Evolutionary conservation across 495 filamentous ascomycete species (phyloP), one percentile per base, ranked within the genome.

Genomic region (Aspergillus bertholletiae): DNA sequence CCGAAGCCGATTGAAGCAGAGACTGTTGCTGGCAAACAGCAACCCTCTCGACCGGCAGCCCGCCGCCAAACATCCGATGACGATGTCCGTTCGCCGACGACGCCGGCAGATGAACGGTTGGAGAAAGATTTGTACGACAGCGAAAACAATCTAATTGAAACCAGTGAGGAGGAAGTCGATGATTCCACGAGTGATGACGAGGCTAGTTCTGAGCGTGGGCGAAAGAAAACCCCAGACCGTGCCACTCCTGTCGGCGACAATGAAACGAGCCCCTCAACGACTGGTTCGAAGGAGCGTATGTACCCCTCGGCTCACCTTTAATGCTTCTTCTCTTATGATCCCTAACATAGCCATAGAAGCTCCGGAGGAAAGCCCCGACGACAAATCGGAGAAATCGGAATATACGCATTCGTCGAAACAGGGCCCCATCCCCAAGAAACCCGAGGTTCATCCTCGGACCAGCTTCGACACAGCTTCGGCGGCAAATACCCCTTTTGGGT

Each of bases 401-500:
- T 45, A 58, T 44, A 46, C 46, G 20, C 58, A 61, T 24, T 60
- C 62, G 21, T 30, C 59, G 32, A 65, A 65, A 30, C 55, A 39
- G 41, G 62, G 59, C 18, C 58, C 62, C 4, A 32, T 69, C 9
- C 59, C 60, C 24, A 84, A 79, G 55, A 89, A 83, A 54, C 71
- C 82, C 17, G 81, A 83, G 2, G 84, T 97, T 9, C 93, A 93
- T 69, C 94, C 91, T 2, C 79, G 79, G 22, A 93, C 88, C 9
- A 91, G 83, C 59, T 96, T 87, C 63, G 93, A 96, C 26, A 77
- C 82, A 5, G 72, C 79, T 17, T 91, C 89, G 0, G 85, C 82
- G 3, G 71, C 80, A 4, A 85, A 85, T 23, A 96, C 90, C 1
- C 90, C 93, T 1, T 80, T 90, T 35, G 87, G 87, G 51, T 94